These are phyloP conservation scores for Xylariales sp. DNA, from an alignment of 2,329 filamentous ascomycete genomes.

Conservation along the genomic window DNA sequence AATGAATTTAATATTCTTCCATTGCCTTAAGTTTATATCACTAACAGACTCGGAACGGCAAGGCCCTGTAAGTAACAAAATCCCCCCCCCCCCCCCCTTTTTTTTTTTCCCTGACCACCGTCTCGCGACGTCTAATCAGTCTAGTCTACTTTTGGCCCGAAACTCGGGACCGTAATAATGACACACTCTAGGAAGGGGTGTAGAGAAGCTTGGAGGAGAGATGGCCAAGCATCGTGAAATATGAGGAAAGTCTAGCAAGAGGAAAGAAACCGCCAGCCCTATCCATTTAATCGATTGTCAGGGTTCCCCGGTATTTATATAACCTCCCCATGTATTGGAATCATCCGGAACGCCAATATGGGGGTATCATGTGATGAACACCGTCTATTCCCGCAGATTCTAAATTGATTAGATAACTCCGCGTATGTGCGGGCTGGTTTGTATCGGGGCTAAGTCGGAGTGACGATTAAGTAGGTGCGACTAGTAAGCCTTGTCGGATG, in stretches of 20 bases:
- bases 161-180: background rate
- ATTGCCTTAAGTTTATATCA: too few relatives aligned
- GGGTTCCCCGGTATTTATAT: background rate
- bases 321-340: background rate
- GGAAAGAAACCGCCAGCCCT: background rate
- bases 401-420: background rate
- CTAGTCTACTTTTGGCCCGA: background rate
- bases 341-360: background rate
- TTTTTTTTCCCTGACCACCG: conserved; percentile 1
- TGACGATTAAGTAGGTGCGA: background rate
- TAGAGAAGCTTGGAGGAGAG: background rate
- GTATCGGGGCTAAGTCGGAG: too few relatives aligned
- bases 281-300: background rate
- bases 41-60: background rate
- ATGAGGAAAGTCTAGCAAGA: background rate
- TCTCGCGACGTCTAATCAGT: background rate
- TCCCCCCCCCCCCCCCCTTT: background rate
- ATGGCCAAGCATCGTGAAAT: background rate
- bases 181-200: conserved; percentile 7
- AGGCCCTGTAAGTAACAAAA: background rate
- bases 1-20: too few relatives aligned
- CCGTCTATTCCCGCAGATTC: background rate
- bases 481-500: conserved; percentile 29
- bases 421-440: background rate
- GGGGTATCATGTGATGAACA: conserved; percentile 13